phyloP scores from a whole-genome alignment of 495 filamentous ascomycete genomes.

The Neurospora hispaniola region DNA sequence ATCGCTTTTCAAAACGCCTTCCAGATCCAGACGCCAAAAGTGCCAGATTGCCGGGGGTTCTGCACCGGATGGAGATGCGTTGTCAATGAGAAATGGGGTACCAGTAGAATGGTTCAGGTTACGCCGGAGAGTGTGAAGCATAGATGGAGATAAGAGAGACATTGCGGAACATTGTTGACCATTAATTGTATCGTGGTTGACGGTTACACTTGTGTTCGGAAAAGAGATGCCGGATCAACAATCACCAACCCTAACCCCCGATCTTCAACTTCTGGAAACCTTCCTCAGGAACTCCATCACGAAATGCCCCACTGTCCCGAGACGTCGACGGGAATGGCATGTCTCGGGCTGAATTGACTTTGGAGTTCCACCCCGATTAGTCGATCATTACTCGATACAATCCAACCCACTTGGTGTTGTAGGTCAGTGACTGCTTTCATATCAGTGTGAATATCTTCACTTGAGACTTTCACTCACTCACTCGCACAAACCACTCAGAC shows the following conservation, averaged over 20 bases:
- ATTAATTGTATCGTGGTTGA: neutral
- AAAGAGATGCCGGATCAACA: neutral
- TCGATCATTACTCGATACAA: neutral
- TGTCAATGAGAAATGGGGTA: neutral
- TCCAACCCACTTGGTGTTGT: neutral
- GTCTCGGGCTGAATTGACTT: neutral
- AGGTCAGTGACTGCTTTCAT: neutral
- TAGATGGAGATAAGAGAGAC: neutral
- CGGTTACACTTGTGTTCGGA: neutral
- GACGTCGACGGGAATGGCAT: neutral
- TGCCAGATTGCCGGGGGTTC: neutral
- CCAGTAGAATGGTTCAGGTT: neutral
- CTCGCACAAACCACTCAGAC: neutral
- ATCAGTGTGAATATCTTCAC: neutral
- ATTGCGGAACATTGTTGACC: neutral
- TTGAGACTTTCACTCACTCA: neutral
- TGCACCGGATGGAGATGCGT: neutral
- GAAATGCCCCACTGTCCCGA: neutral
- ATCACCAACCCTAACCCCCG: neutral
- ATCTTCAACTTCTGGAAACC: neutral
- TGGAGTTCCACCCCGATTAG: neutral
- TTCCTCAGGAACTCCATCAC: neutral
- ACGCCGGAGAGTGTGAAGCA: neutral
- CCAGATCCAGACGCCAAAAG: neutral
- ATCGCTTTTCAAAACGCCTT: neutral